Base-by-base conservation (phyloP, 2,329 filamentous ascomycete genomes). In the Allantophomopsis lycopodina region DNA sequence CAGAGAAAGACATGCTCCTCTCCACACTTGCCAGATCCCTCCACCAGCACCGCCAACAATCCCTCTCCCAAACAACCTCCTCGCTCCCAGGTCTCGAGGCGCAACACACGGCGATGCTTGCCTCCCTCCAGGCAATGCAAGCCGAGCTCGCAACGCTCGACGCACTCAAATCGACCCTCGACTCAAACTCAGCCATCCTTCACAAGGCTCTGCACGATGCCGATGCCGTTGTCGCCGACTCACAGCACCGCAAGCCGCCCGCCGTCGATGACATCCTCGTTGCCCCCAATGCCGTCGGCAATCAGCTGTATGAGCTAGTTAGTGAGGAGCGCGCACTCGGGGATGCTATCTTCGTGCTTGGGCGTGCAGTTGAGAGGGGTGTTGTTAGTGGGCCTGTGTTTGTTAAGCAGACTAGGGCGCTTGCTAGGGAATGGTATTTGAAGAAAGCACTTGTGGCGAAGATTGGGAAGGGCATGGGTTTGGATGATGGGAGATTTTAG, bases 261-360 rank as follows among this genome's bases (percentile, higher is more conserved):
- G 75, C 79, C 36, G 81, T 96, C 37, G 91, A 98, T 56, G 87
- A 94, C 44, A 71, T 96, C 28, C 68, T 98, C 2, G 85, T 95
- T n/a, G 86, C 88, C 3, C 87, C 89, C 1, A 95, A 86, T 0
- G 81, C 95, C 2, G 91, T 95, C 4, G 85, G 83, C 0, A 88
- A 89, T 48, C 91, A 98, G 64, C 64, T 98, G 16, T 98, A 96
- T 60, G 78, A 79, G 36, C 67, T 93, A 2, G 84, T 88, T 20
- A 86, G 87, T 1, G 91, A 98, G 55, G 89, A 95, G 61, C 72
- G 81, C 48, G 87, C 83, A 2, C 72, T 94, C 36, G 82, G 81
- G 23, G 89, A 95, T 56, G 83, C 86, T 2, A 76, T 96, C 46
- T 94, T 91, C 54, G 79, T 87, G 45, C 65, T 93, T 12, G 81